These are phyloP conservation scores for Phytophthora multivora DNA, from an alignment of 352 stramenopile genomes.

Conservation along the genomic window DNA sequence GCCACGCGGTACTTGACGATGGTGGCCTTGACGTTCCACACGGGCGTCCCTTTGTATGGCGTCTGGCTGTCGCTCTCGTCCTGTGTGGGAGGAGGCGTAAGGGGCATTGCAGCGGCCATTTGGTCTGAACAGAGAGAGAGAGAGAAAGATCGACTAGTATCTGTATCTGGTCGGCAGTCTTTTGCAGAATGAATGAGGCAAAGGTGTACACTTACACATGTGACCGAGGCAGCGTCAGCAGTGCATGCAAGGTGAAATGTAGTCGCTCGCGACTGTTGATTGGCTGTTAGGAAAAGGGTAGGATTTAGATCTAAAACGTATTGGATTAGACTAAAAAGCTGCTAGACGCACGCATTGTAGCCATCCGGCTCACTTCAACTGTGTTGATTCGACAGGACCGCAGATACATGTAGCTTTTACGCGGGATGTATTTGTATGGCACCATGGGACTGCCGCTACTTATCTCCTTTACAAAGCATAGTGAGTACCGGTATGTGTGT, in stretches of 20 bases:
- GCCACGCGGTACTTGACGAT: constrained; percentile 41
- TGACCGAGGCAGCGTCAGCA: constrained; percentile 13
- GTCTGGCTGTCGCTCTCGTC: constrained; percentile 22
- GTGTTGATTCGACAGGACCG: too few relatives aligned
- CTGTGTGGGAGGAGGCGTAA: constrained; percentile 5
- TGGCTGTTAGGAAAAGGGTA: not conserved
- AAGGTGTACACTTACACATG: too few relatives aligned
- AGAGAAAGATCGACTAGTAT: too few relatives aligned
- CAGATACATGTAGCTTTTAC: constrained; percentile 11
- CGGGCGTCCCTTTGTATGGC: constrained; percentile 36
- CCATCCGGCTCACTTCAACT: too few relatives aligned
- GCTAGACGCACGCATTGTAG: too few relatives aligned
- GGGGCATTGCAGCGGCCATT: constrained; percentile 1
- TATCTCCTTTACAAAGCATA: constrained; percentile 26
- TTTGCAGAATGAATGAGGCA: constrained; percentile 7
- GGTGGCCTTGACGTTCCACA: constrained; percentile 39
- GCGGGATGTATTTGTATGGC: constrained; percentile 19
- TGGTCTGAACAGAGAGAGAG: not conserved
- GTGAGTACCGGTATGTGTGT: not conserved
- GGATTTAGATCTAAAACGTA: not conserved
- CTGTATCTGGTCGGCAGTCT: constrained; percentile 3
- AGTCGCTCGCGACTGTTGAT: constrained; percentile 14
- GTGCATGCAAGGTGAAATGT: constrained; percentile 14
- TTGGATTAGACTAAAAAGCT: too few relatives aligned
- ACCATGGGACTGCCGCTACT: not conserved